phyloP scores from a whole-genome alignment of 2,329 filamentous ascomycete species.

The Trichoderma sp. region DNA sequence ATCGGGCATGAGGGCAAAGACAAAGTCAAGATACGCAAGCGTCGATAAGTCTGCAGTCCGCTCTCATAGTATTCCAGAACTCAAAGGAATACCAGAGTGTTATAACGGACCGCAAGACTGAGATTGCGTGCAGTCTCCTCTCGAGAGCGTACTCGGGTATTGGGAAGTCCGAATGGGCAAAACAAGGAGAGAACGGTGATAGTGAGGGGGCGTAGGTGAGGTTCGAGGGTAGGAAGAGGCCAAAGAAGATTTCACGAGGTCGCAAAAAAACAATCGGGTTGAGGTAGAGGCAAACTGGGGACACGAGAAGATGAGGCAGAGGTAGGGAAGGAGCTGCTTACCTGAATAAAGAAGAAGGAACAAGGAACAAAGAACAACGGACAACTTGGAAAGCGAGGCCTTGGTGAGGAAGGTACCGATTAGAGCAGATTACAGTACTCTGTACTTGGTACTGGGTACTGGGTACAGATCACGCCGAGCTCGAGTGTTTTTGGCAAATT shows the following conservation, averaged over 20 bases:
- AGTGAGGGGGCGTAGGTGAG: background rate
- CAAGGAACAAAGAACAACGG: background rate
- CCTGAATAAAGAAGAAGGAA: conserved; percentile 2
- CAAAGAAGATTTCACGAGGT: background rate
- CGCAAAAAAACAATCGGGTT: background rate
- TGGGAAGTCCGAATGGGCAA: background rate
- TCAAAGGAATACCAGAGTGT: background rate
- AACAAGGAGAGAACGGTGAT: background rate
- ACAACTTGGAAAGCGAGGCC: background rate
- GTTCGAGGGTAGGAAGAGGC: background rate
- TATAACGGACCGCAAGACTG: background rate
- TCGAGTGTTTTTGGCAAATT: background rate
- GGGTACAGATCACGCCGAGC: background rate
- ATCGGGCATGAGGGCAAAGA: background rate
- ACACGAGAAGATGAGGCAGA: background rate
- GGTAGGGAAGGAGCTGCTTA: conserved; percentile 16
- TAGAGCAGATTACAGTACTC: conserved; percentile 1
- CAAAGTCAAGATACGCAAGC: background rate
- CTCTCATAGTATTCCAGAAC: background rate
- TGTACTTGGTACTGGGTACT: conserved; percentile 4
- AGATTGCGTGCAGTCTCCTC: background rate
- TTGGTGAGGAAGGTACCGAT: conserved; percentile 16
- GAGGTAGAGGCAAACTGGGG: background rate
- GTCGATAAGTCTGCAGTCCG: background rate
- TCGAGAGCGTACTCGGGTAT: background rate